These are phyloP conservation scores for Colletotrichum falcatum DNA, from an alignment of 2,329 filamentous ascomycete genomes.

Conservation along the genomic window DNA sequence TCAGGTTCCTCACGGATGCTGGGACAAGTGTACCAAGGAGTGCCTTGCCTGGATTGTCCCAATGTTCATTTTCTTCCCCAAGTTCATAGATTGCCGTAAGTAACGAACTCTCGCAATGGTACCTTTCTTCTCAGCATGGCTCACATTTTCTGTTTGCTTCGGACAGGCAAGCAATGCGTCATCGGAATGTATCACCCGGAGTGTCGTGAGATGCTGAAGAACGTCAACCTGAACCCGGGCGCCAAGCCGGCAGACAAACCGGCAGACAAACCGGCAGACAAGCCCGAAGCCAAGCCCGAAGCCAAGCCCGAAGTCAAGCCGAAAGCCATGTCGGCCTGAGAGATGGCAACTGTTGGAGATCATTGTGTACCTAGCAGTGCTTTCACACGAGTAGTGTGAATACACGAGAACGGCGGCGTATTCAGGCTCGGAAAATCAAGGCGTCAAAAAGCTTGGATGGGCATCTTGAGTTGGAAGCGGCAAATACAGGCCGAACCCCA, in stretches of 20 bases:
- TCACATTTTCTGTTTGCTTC: no score
- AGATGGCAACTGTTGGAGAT: neutral
- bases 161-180: neutral
- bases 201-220: slow-evolving; percentile 4
- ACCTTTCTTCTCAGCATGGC: no score
- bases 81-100: slow-evolving; percentile 10
- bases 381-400: neutral
- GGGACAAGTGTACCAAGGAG: neutral
- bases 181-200: slow-evolving; percentile 4
- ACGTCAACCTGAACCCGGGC: no score
- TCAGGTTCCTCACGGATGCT: neutral
- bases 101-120: neutral
- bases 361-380: neutral
- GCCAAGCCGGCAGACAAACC: no score
- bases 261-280: no score
- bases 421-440: neutral
- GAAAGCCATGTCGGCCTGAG: neutral
- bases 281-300: no score
- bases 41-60: neutral
- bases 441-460: no score
- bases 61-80: neutral
- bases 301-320: no score
- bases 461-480: no score
- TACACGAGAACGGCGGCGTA: no score
- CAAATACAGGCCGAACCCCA: no score